Percentiles rank a stretch among this genome's conserved stretches.
Conservation (phyloP, 2,329 filamentous ascomycete species). For the Pyrenophora tritici-repentis region DNA sequence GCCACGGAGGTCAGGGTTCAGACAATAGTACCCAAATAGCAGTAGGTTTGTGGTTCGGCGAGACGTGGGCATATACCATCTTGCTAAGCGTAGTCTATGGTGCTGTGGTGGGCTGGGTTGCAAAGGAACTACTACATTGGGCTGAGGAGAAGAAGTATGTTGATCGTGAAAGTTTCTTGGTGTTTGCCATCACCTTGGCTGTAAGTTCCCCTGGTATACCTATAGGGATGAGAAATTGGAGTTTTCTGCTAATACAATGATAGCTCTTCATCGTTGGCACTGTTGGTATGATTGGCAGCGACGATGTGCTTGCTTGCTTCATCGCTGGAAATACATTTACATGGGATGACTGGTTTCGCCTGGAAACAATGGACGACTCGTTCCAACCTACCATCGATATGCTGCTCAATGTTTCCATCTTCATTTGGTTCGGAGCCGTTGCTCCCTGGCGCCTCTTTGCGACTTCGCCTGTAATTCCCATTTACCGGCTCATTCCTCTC, state of each 20-base stretch:
- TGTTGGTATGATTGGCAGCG: constrained; percentile 82
- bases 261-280: constrained; percentile 83
- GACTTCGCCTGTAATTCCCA: constrained; percentile 69
- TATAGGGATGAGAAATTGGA: not conserved
- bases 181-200: constrained; percentile 82
- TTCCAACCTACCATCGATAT: constrained; percentile 95
- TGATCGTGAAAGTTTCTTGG: constrained; percentile 83
- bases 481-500: constrained; percentile 73
- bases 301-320: constrained; percentile 91
- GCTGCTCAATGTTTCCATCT: constrained; percentile 86
- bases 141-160: constrained; percentile 81
- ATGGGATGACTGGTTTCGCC: constrained; percentile 92
- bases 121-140: constrained; percentile 81
- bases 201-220: constrained; percentile 48
- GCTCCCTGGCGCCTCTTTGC: constrained; percentile 79
- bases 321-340: constrained; percentile 90
- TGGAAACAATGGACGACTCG: constrained; percentile 86
- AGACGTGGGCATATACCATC: constrained; percentile 85
- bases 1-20: constrained; percentile 57
- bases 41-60: constrained; percentile 80
- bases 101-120: constrained; percentile 75
- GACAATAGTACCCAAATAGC: constrained; percentile 64
- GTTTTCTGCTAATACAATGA: not conserved
- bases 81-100: constrained; percentile 79
- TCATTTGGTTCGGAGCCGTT: constrained; percentile 76